Evolutionary conservation across 2,329 filamentous ascomycete genomes (phyloP).

Genomic region (Rasamsonia emersonii): DNA sequence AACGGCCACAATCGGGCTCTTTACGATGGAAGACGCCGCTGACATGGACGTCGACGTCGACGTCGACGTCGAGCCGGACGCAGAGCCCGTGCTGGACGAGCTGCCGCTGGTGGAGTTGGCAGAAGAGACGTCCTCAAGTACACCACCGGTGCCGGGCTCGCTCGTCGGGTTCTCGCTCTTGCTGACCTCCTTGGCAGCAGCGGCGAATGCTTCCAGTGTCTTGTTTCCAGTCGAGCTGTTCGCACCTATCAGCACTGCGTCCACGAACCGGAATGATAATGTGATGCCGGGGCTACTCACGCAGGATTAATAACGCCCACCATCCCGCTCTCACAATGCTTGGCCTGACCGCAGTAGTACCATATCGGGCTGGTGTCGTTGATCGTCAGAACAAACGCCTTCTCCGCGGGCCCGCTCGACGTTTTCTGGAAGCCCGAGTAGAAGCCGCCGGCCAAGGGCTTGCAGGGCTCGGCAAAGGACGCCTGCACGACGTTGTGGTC

Average conservation of each 20-base stretch:
- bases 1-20: background rate
- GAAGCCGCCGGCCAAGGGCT: constrained; percentile 37
- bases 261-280: too few relatives aligned
- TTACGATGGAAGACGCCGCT: background rate
- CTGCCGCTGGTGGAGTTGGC: background rate
- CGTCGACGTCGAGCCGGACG: background rate
- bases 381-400: constrained; percentile 57
- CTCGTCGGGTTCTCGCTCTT: background rate
- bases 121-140: background rate
- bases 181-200: background rate
- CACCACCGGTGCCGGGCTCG: background rate
- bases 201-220: background rate
- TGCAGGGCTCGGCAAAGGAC: constrained; percentile 42
- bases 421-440: constrained; percentile 37
- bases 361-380: constrained; percentile 64
- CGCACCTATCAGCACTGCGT: background rate
- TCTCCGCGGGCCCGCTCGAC: constrained; percentile 5
- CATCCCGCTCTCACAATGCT: constrained; percentile 70
- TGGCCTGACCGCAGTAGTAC: constrained; percentile 67
- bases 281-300: too few relatives aligned
- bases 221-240: background rate
- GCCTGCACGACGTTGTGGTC: constrained; percentile 45
- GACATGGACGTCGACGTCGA: background rate
- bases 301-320: constrained; percentile 64
- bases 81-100: background rate